These are phyloP conservation scores for Orychophragmus violaceus DNA, from an alignment of 345 rosid genomes.

Conservation along the genomic window DNA sequence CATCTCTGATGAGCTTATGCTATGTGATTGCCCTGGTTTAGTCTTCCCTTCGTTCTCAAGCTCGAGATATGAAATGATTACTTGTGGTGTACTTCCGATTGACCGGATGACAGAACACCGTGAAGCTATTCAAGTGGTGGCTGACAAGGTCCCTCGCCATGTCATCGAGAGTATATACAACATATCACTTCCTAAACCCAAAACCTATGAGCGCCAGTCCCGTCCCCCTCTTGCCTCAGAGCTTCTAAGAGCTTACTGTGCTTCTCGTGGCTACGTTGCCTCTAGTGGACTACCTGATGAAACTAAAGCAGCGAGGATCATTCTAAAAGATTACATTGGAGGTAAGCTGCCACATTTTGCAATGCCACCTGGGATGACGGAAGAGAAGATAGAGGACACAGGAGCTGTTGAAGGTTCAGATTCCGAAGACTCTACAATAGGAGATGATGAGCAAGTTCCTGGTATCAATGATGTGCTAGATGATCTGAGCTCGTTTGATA, in stretches of 20 bases:
- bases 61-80: slow-evolving; percentile 89
- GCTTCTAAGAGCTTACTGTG: slow-evolving; percentile 63
- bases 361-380: slow-evolving; percentile 61
- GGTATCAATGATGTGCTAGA: slow-evolving; percentile 53
- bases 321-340: slow-evolving; percentile 78
- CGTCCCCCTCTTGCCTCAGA: slow-evolving; percentile 85
- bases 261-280: slow-evolving; percentile 88
- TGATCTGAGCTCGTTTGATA: slow-evolving; percentile 69
- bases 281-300: slow-evolving; percentile 97
- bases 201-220: slow-evolving; percentile 77
- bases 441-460: slow-evolving; percentile 32
- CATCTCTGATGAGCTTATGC: slow-evolving; percentile 70
- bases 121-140: slow-evolving; percentile 83
- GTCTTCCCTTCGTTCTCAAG: slow-evolving; percentile 93
- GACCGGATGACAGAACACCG: slow-evolving; percentile 91
- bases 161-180: slow-evolving; percentile 69
- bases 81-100: slow-evolving; percentile 91
- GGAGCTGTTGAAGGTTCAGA: slow-evolving; percentile 42
- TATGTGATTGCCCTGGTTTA: slow-evolving; percentile 94
- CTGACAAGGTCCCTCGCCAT: slow-evolving; percentile 67
- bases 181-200: slow-evolving; percentile 75
- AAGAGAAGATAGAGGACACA: slow-evolving; percentile 20
- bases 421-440: slow-evolving; percentile 26
- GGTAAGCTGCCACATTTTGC: slow-evolving; percentile 78
- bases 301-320: slow-evolving; percentile 79